Evolutionary conservation across 1,284 basidiomycete species (phyloP), one percentile per base, ranked within the genome.

Genomic region (Cronartium quercuum): DNA sequence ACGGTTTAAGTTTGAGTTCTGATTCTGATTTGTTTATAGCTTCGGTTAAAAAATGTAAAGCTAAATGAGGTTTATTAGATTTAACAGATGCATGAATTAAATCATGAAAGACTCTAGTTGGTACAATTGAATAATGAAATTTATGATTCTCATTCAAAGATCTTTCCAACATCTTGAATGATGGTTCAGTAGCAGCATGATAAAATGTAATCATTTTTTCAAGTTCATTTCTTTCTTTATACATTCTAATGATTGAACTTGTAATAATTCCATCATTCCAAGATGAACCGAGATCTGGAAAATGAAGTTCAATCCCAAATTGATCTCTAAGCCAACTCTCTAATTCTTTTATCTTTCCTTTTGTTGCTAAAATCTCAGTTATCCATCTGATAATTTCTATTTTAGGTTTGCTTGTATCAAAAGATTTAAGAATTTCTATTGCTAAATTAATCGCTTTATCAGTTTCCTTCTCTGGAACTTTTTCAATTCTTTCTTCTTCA

Each of bases 211-310:
- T 63, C 66, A 68, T 68, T 24, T 57, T 62, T 6, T 40, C 42
- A 18, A 67, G 60, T 34, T 24, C 51, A 13, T 44, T 44, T 63
- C 68, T 55, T 12, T 66, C 64, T 35, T 62, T 75, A 47, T 58
- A 75, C 57, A 67, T 67, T 15, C 44, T 24, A 24, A 75, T 47
- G 1, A 75, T 60, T 55, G 60, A 58, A 42, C 63, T 64, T 24
- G 73, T 75, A 21, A 75, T 41, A n/a, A 51, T 67, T 12, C 64
- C 57, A 47, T 75, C 73, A 10, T 38, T n/a, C 73, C 73, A 75
- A 62, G n/a, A 35, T 13, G 73, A 64, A n/a, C 73, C 73, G 10
- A 42, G 41, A 61, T 75, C 73, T 3, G 73, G 73, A 38, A 61
- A 68, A 24, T 67, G 40, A 21, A 75, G 38, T 34, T 75, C 37